phyloP scores from a whole-genome alignment of 106 monocot genomes.

The Chionographis japonica region DNA sequence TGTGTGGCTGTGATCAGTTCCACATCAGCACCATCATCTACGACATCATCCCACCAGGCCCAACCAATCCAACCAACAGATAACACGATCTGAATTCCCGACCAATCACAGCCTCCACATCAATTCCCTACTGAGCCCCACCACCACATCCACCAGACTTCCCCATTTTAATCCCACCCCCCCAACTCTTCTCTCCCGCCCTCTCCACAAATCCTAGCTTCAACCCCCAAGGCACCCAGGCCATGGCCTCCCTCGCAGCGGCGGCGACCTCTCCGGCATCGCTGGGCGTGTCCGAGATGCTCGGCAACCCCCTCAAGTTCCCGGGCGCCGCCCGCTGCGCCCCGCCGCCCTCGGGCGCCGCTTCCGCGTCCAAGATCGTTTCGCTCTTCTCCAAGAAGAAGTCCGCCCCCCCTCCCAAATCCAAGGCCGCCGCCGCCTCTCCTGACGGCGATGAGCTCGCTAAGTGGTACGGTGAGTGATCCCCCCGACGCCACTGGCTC shows the following conservation, averaged over 20 bases:
- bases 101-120: constrained; percentile 31
- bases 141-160: constrained; percentile 34
- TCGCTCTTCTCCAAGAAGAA: constrained; percentile 68
- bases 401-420: constrained; percentile 31
- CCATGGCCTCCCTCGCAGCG: constrained; percentile 30
- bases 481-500: neutral
- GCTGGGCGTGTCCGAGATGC: constrained; percentile 68
- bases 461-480: constrained; percentile 91
- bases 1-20: neutral
- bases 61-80: constrained; percentile 45
- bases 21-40: constrained; percentile 43
- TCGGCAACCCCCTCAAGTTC: constrained; percentile 54
- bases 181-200: constrained; percentile 1
- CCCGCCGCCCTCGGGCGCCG: constrained; percentile 10
- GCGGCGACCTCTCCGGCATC: constrained; percentile 43
- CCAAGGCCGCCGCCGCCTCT: constrained; percentile 19
- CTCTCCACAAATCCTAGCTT: neutral
- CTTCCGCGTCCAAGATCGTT: constrained; percentile 45
- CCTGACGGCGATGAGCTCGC: constrained; percentile 77
- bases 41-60: constrained; percentile 28
- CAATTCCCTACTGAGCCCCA: constrained; percentile 29
- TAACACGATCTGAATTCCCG: constrained; percentile 4
- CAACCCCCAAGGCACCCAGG: neutral
- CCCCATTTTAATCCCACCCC: constrained; percentile 29
- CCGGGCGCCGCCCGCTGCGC: constrained; percentile 14